Evolutionary conservation across 306 rosid genomes (phyloP), one percentile per base, ranked within the genome.

Genomic region (Pyrus bretschneideri): DNA sequence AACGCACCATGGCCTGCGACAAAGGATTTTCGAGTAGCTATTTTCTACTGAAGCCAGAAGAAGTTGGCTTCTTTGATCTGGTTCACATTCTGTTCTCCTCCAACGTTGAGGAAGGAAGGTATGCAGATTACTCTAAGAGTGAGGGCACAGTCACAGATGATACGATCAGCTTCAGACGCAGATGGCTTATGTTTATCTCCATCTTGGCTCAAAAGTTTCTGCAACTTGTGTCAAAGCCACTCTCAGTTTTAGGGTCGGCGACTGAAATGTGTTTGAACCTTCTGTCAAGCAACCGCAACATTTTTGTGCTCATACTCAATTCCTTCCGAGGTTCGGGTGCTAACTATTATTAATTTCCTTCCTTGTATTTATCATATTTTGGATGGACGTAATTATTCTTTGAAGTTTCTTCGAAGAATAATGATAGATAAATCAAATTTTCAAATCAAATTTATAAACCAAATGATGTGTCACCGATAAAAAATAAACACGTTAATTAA

Each of bases 101-200:
- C 1, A 79, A 89, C 27, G 18, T 88, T 2, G 77, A 64, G 30
- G 29, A 88, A 9, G 80, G 86, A 12, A 79, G 73, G 42, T 86
- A 83, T 30, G 84, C 86, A 42, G 90, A 89, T 7, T 29, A 72
- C 19, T 18, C 71, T 1, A 71, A 62, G 9, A 14, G 73, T 0
- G 73, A 62, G 14, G 83, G 76, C 1, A 12, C n/a, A 31, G 30
- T 13, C 72, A 8, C 31, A 7, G 85, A 5, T 3, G 22, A 81
- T 4, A 78, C 74, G 58, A 25, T 58, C 25, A 81, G 67, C 71
- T 84, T 87, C 74, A 66, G 82, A 22, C 67, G 76, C 1, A 84
- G 95, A 83, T 84, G 90, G 87, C 77, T 90, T 12, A 83, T 90
- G 11, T 80, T 86, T 35, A 9, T 87, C 23, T 92, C 97, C 38